These are phyloP conservation scores for Aspergillus novofumigatus DNA, from an alignment of 2,329 filamentous ascomycete species.

Conservation along the genomic window DNA sequence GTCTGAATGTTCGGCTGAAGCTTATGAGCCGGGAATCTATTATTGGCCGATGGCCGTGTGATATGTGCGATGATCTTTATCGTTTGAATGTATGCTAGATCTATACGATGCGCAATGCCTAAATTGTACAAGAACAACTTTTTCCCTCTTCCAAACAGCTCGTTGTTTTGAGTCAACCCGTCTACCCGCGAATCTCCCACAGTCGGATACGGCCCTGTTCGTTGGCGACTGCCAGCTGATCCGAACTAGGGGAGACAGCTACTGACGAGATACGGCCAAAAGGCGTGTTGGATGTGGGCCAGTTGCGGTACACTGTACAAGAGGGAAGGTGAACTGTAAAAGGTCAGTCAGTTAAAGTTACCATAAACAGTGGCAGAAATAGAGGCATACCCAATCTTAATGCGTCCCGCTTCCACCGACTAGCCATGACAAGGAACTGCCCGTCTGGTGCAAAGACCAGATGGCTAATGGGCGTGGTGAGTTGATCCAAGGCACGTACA, in stretches of 20 bases:
- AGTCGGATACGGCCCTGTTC: slow-evolving; percentile 82
- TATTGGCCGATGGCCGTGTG: neutral
- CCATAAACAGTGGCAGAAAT: neutral
- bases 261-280: slow-evolving; percentile 76
- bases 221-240: slow-evolving; percentile 79
- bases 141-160: neutral
- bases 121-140: neutral
- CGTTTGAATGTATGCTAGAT: neutral
- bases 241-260: slow-evolving; percentile 62
- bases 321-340: slow-evolving; percentile 73
- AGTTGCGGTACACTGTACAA: slow-evolving; percentile 93
- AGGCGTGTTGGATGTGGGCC: slow-evolving; percentile 88
- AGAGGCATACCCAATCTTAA: slow-evolving; percentile 58
- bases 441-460: slow-evolving; percentile 82
- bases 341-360: slow-evolving; percentile 6
- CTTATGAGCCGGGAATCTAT: neutral
- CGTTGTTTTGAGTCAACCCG: neutral
- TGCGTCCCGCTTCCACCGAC: slow-evolving; percentile 82
- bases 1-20: neutral
- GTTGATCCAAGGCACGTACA: slow-evolving; percentile 70
- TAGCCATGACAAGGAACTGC: slow-evolving; percentile 82
- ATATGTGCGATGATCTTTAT: neutral
- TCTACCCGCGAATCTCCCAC: slow-evolving; percentile 77
- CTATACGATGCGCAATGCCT: neutral
- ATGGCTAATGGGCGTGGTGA: slow-evolving; percentile 78